Evolutionary conservation across 164 flowering plant genomes (phyloP), one percentile per base, ranked within the genome.

Genomic region (Vitis amurensis): DNA sequence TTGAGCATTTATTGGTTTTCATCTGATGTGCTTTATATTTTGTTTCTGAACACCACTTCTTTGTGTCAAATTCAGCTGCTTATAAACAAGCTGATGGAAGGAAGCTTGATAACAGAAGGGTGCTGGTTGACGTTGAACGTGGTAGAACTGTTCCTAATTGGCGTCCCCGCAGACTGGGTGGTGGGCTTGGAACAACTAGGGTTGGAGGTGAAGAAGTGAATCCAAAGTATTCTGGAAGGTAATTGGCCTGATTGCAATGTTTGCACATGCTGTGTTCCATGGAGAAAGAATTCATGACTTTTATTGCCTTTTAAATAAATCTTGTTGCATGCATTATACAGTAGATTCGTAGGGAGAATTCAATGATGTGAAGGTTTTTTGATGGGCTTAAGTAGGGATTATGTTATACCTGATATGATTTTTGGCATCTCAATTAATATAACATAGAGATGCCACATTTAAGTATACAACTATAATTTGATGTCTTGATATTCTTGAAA

Each of bases 61-160:
- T 12, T 68, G 37, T 53, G 48, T 63, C 17, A 29, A 83, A 68
- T 37, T 37, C 92, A 93, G 99, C 97, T 87, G 99, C 99, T 52
- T 93, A 96, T 75, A 96, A 96, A 73, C 99, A 96, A 85, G 97
- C 97, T 77, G 99, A 96, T 86, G 99, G 99, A 59, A 86, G 88
- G 84, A 96, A 96, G 83, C 80, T 96, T 76, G 98, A 96, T 82
- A 89, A 90, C 56, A 85, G 88, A 83, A 89, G 99, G 77, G 98
- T 96, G 66, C 87, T 93, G 66, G 99, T 96, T 57, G 98, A 96
- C 83, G 99, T 96, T 68, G 99, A 96, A 66, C 96, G 99, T 68
- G 99, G 99, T 73, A 89, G 99, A 73, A 96, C 99, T 66, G 99
- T 96, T 68, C 97, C 98, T 66, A 93, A 96, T 76, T 96, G 99